Percentiles rank a stretch among this genome's conserved stretches.
phyloP scores from a whole-genome alignment of 2,329 filamentous ascomycete genomes.

The Apiospora saccharicola region DNA sequence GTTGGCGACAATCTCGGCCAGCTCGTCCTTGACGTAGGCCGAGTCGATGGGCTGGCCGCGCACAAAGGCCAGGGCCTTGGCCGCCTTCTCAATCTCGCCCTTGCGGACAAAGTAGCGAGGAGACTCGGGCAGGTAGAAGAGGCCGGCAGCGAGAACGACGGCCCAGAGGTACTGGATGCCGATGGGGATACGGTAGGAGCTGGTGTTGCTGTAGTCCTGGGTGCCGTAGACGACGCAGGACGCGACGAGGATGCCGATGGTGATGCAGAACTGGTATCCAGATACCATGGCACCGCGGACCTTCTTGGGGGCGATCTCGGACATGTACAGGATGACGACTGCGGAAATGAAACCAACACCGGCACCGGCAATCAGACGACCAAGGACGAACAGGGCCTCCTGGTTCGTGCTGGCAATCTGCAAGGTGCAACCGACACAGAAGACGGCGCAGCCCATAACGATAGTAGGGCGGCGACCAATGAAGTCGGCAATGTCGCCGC shows the following conservation, averaged over 20 bases:
- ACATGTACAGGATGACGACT: constrained; percentile 77
- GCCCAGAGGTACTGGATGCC: constrained; percentile 68
- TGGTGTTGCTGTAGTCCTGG: constrained; percentile 63
- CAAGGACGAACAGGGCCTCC: constrained; percentile 64
- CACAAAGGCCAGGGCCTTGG: constrained; percentile 62
- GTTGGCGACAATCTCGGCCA: constrained; percentile 78
- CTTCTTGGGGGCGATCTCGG: constrained; percentile 64
- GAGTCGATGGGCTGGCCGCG: constrained; percentile 72
- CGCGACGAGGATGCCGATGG: constrained; percentile 74
- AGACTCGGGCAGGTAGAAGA: constrained; percentile 63
- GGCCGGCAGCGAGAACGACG: constrained; percentile 46
- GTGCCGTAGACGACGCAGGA: constrained; percentile 73
- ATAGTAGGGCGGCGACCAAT: constrained; percentile 68
- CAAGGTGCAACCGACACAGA: constrained; percentile 64
- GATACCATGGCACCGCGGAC: constrained; percentile 77
- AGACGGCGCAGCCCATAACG: constrained; percentile 66
- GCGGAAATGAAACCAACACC: constrained; percentile 75
- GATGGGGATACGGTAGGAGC: constrained; percentile 76
- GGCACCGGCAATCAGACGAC: constrained; percentile 69
- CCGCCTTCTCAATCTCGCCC: constrained; percentile 67
- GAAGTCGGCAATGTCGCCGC: constrained; percentile 70
- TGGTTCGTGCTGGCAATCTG: constrained; percentile 62
- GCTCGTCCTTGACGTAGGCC: constrained; percentile 71
- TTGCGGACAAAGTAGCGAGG: constrained; percentile 77
- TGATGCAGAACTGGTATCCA: constrained; percentile 81